Base-by-base conservation (phyloP, 1,284 basidiomycete genomes). In the Irpex sp. region DNA sequence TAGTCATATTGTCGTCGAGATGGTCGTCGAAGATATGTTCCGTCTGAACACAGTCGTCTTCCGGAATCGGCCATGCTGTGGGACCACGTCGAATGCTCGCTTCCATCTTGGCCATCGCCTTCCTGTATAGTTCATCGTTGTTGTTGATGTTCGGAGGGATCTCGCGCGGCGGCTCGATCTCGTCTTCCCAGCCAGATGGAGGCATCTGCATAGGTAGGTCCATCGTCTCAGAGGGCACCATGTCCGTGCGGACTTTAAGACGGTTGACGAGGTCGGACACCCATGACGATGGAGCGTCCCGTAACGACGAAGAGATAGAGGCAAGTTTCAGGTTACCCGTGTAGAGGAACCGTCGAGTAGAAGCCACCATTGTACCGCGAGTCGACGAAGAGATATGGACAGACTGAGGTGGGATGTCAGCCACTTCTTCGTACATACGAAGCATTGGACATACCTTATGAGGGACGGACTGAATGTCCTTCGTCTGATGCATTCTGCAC, bases 151-250 rank as follows among this genome's bases (percentile, higher is more conserved):
- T 36, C 31, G 21, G 54, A 19, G 26, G 54, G 8, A 34, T 11
- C 26, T 56, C 54, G 54, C 34, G 54, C 8, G 26, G 21, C 26
- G 31, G 31, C 54, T 31, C 26, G 34, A 36, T 31, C 26, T 34
- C 54, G 34, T 56, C 54, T 56, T 56, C 54, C 54, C 54, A 56
- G 3, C 54, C 34, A 36, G 54, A 26, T 34, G 13, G 21, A 31
- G 54, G 54, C 54, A 56, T 56, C 31, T 56, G 54, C 54, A 56
- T 56, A 2, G 54, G 54, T 26, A 56, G 54, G 34, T 56, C 54
- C 54, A 56, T 56, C 26, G 54, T 56, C 54, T 7, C 9, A 6
- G 54, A 56, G 34, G 54, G 54, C 4, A 34, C 34, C 21, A 56
- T 56, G 9, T 31, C 7, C 13, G 54, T 36, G 7, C 21, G 9